Evolutionary conservation across 352 stramenopile genomes (phyloP).

Genomic region (Pseudoperonospora humuli): DNA sequence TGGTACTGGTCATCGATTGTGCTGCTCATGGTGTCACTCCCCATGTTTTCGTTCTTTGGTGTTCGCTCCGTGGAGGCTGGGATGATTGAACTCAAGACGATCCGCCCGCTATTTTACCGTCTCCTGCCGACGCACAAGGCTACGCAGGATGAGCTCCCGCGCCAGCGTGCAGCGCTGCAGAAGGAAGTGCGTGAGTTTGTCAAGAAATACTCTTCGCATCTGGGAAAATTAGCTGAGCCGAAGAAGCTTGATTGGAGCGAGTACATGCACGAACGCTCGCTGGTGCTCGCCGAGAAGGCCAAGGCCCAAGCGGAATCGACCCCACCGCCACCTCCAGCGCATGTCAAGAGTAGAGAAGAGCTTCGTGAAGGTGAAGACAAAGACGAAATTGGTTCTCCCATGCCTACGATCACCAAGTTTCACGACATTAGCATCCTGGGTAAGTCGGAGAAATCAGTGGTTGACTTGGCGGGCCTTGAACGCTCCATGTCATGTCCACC

Average conservation of each 20-base stretch:
- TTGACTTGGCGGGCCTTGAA: conserved; percentile 51
- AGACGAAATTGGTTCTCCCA: conserved; percentile 19
- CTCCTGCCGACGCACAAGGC: conserved; percentile 71
- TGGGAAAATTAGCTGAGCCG: conserved; percentile 61
- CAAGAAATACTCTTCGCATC: conserved; percentile 48
- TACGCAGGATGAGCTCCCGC: conserved; percentile 68
- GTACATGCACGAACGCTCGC: conserved; percentile 71
- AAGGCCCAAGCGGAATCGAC: conserved; percentile 21
- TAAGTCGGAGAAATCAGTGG: conserved; percentile 66
- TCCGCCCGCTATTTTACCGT: conserved; percentile 76
- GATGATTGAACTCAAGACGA: conserved; percentile 84
- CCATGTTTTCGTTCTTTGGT: conserved; percentile 84
- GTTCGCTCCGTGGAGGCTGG: conserved; percentile 80
- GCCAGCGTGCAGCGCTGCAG: conserved; percentile 54
- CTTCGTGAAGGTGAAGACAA: conserved; percentile 21
- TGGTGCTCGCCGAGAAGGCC: conserved; percentile 25
- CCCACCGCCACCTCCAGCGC: conserved; percentile 10
- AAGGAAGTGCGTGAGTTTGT: conserved; percentile 74
- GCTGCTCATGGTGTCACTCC: conserved; percentile 72
- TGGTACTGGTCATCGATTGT: conserved; percentile 84
- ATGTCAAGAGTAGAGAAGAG: conserved; percentile 8
- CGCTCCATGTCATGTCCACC: conserved; percentile 73
- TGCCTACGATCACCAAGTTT: conserved; percentile 64
- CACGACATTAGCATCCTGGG: conserved; percentile 75
- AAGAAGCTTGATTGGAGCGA: conserved; percentile 76